Base-by-base conservation (phyloP, 2,329 filamentous ascomycete genomes). In the Aspergillus flavus region DNA sequence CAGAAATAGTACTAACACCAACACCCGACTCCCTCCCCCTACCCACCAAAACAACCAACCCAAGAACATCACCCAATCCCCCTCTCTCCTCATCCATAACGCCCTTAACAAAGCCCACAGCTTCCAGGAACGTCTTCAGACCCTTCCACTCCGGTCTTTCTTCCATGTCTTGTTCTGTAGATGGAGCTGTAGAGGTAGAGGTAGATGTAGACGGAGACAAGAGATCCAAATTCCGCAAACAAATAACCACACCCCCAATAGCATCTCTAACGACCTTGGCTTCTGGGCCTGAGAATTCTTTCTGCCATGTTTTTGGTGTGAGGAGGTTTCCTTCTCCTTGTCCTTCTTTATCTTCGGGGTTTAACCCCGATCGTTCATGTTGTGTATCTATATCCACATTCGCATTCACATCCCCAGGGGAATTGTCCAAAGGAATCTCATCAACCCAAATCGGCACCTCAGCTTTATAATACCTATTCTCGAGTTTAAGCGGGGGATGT, bases 361-460 rank as follows among this genome's bases (percentile, higher is more conserved):
- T 41, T 4, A 41, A 19, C 16, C 14, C 39, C 39, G 16, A 3
- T 41, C 4, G 6, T 1, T n/a, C 16, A 19, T 41, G 1, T n/a
- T 4, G 39, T 41, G 34, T 36, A 16, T 1, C 6, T n/a, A 16
- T 10, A 19, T 36, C 14, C 12, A 12, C 14, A 36, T 16, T 16
- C 34, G 5, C 6, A 36, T 6, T 16, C 34, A 6, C 34, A 16
- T 14, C 14, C 7, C 34, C 1, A 36, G 21, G 5, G 7, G 21
- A 3, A 6, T 2, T 1, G 0, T 23, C 7, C 16, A 75, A 61
- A 1, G 79, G 78, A 14, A 82, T 73, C 66, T 82, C 80, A 58
- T 83, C 81, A 23, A 82, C 80, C 81, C 81, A 83, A 52, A 83
- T 74, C 19, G 76, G 78, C 26, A 83, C 71, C 19, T 82, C 77